Percentiles rank a stretch among this genome's conserved stretches.
Evolutionary conservation across 805 yeast species (phyloP).

Genomic region (Lipomyces sp.): DNA sequence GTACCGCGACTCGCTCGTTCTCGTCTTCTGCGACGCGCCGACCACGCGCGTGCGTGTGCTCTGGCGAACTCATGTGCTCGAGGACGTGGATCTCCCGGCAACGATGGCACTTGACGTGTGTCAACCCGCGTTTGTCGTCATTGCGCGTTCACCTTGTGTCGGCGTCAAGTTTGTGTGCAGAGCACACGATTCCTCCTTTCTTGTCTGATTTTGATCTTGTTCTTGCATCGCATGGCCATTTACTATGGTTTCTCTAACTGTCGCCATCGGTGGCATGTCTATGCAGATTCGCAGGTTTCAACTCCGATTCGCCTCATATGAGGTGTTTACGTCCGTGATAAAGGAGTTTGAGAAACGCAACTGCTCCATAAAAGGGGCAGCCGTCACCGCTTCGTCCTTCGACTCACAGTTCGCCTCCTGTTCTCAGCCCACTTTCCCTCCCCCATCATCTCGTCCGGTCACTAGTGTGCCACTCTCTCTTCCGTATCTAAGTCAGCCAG

Average conservation of each 20-base stretch:
- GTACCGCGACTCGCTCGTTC: constrained; percentile 19
- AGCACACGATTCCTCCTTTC: neutral
- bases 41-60: constrained; percentile 4
- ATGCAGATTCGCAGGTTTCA: constrained; percentile 21
- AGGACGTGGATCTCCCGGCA: constrained; percentile 10
- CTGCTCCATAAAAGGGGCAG: constrained; percentile 12
- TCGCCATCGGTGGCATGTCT: neutral
- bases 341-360: constrained; percentile 10
- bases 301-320: constrained; percentile 15
- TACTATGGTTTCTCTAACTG: neutral
- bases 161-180: constrained; percentile 10
- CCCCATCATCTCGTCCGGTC: too few relatives aligned
- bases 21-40: constrained; percentile 1
- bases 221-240: too few relatives aligned
- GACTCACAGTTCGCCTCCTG: constrained; percentile 1
- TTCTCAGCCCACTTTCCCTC: too few relatives aligned
- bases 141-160: constrained; percentile 21
- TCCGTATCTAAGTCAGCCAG: too few relatives aligned
- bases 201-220: too few relatives aligned
- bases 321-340: constrained; percentile 2
- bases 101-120: neutral
- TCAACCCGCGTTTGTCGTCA: constrained; percentile 3
- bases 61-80: constrained; percentile 15
- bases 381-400: neutral
- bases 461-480: too few relatives aligned